A percentile compares a stretch with the other conserved stretches of the same genome.
Conservation (phyloP, 192 early-diverging fungal species). For the Kappamyces sp. region DNA sequence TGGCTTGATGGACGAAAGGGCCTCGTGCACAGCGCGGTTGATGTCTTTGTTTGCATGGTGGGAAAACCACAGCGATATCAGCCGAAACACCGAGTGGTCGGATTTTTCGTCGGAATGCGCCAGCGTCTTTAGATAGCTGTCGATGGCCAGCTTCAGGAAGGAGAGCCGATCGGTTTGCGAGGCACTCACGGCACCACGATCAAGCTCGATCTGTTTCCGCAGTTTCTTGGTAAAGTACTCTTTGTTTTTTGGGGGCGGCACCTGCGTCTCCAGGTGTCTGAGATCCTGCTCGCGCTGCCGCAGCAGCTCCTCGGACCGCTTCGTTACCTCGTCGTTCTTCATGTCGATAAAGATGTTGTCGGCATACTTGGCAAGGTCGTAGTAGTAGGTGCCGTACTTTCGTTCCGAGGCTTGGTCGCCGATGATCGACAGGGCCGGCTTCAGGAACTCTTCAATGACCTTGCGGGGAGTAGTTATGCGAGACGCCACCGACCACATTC, state of each 20-base stretch:
- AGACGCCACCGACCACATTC: neutral
- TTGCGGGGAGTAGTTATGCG: neutral
- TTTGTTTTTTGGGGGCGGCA: conserved; percentile 19
- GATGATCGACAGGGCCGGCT: conserved; percentile 8
- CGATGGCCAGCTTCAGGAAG: conserved; percentile 22
- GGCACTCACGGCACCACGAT: conserved; percentile 25
- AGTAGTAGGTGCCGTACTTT: conserved; percentile 6
- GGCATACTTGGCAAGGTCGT: conserved; percentile 37
- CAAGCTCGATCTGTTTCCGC: conserved; percentile 38
- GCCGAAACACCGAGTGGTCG: conserved; percentile 40
- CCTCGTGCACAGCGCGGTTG: conserved; percentile 18
- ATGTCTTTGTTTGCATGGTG: conserved; percentile 23
- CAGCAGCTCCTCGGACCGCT: conserved; percentile 26
- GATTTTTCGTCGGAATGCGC: conserved; percentile 23
- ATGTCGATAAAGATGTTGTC: conserved; percentile 35
- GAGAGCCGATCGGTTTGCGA: conserved; percentile 20
- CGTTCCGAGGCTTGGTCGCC: neutral
- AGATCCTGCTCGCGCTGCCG: conserved; percentile 24
- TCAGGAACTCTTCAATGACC: neutral
- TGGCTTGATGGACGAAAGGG: conserved; percentile 20
- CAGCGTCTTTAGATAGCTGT: conserved; percentile 38
- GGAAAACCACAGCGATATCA: conserved; percentile 44
- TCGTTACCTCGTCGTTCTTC: conserved; percentile 25
- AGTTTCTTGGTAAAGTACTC: conserved; percentile 21
- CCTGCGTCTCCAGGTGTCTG: conserved; percentile 16